Percentiles rank a stretch among this genome's conserved stretches.
Conservation (phyloP, 106 monocot genomes). For the Acorus gramineus region DNA sequence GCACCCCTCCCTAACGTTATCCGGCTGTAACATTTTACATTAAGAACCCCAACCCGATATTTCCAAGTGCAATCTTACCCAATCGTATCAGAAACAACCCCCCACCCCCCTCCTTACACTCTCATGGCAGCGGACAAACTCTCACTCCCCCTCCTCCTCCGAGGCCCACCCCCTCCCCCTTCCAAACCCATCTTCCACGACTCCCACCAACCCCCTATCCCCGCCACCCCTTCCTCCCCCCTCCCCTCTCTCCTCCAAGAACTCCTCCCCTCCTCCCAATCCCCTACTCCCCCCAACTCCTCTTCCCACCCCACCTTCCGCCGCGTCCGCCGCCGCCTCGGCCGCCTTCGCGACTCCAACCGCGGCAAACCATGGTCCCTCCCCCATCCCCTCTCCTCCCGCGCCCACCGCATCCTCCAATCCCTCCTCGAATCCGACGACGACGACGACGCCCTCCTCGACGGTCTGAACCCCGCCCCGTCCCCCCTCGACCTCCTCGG, state of each 20-base stretch:
- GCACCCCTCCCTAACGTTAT: too few species aligned
- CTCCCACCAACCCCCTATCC: conserved; percentile 4
- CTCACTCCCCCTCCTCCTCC: conserved; percentile 38
- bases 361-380: conserved; percentile 56
- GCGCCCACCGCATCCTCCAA: conserved; percentile 31
- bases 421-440: conserved; percentile 17
- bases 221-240: conserved; percentile 7
- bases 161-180: conserved; percentile 38
- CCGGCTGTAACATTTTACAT: too few species aligned
- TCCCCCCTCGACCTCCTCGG: conserved; percentile 40
- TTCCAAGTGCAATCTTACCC: too few species aligned
- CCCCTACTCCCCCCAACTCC: neutral
- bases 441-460: conserved; percentile 5
- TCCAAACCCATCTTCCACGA: conserved; percentile 37
- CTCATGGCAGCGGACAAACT: conserved; percentile 40
- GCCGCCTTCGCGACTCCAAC: conserved; percentile 47
- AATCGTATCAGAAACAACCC: neutral
- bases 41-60: too few species aligned
- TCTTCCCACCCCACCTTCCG: conserved; percentile 17
- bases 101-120: neutral
- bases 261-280: conserved; percentile 4
- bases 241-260: neutral
- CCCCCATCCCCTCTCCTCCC: conserved; percentile 31
- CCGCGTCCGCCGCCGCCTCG: conserved; percentile 39
- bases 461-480: conserved; percentile 1